Percentiles rank a stretch among this genome's conserved stretches.
Evolutionary conservation across 176 grass and related monocot genomes (phyloP).

Genomic region (Thinopyrum elongatum): DNA sequence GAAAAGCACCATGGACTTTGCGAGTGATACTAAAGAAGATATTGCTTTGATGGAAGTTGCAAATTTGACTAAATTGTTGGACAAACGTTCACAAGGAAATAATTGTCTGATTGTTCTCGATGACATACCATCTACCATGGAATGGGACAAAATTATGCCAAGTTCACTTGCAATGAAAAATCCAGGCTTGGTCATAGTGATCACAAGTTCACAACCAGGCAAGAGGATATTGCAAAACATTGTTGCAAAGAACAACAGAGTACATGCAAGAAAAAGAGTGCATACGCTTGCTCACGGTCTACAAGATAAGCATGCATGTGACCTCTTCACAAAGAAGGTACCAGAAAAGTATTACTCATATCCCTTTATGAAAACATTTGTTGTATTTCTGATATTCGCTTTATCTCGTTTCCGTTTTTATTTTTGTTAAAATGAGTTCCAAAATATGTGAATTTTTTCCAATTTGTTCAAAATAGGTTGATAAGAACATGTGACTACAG

Average conservation of each 20-base stretch:
- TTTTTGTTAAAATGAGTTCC: too few relatives aligned
- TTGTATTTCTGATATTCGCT: too few relatives aligned
- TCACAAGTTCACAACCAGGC: not conserved
- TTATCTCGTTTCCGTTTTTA: too few relatives aligned
- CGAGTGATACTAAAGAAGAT: too few relatives aligned
- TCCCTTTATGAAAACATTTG: too few relatives aligned
- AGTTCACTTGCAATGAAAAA: not conserved
- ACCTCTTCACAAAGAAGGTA: not conserved
- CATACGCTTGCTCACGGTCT: not conserved
- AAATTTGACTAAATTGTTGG: not conserved
- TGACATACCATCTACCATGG: not conserved
- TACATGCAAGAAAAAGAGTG: not conserved
- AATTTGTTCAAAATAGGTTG: not conserved
- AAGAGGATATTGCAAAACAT: not conserved
- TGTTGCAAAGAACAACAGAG: not conserved
- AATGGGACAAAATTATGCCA: not conserved
- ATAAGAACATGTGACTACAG: not conserved
- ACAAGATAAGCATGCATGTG: not conserved
- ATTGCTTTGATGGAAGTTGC: not conserved
- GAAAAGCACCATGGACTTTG: not conserved
- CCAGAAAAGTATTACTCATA: too few relatives aligned
- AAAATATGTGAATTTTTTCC: too few relatives aligned
- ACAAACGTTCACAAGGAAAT: not conserved
- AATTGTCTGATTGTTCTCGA: not conserved
- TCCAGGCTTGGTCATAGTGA: not conserved